Evolutionary conservation across 371 early-diverging fungal genomes (phyloP).

Genomic region (Entomophthora muscae): DNA sequence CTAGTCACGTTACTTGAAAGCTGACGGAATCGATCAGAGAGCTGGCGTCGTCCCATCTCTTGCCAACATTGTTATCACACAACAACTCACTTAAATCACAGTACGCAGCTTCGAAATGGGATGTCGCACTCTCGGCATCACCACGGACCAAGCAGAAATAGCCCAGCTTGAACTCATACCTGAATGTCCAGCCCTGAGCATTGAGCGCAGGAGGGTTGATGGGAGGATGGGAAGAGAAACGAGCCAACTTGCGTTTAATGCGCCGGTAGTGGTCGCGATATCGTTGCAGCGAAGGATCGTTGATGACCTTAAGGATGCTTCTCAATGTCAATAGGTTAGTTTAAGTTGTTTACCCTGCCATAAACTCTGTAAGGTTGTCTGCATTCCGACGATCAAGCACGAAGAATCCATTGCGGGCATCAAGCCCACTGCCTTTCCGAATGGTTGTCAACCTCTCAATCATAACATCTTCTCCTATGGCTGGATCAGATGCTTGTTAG

Average conservation of each 20-base stretch:
- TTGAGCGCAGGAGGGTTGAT: constrained; percentile 22
- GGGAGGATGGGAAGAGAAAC: constrained; percentile 28
- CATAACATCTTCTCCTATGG: constrained; percentile 42
- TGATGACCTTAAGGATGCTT: constrained; percentile 44
- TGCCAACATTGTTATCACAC: constrained; percentile 18
- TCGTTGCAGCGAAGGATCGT: constrained; percentile 44
- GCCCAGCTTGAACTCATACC: constrained; percentile 68
- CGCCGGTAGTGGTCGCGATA: constrained; percentile 57
- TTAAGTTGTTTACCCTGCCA: constrained; percentile 45
- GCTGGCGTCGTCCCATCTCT: background rate
- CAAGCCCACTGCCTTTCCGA: constrained; percentile 42
- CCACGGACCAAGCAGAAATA: constrained; percentile 59
- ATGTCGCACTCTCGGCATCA: constrained; percentile 49
- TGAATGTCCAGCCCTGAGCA: constrained; percentile 49
- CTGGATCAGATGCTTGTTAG: no score
- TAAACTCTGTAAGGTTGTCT: constrained; percentile 39
- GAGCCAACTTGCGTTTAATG: constrained; percentile 45
- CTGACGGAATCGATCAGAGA: constrained; percentile 3
- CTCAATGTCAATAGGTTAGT: no score
- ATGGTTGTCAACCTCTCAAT: constrained; percentile 44
- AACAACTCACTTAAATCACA: constrained; percentile 41
- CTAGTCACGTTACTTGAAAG: constrained; percentile 2
- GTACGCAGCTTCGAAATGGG: constrained; percentile 52
- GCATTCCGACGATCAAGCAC: constrained; percentile 27
- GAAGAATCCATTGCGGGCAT: constrained; percentile 39